phyloP scores from a whole-genome alignment of 345 rosid species.

The Hibiscus tridactylites region DNA sequence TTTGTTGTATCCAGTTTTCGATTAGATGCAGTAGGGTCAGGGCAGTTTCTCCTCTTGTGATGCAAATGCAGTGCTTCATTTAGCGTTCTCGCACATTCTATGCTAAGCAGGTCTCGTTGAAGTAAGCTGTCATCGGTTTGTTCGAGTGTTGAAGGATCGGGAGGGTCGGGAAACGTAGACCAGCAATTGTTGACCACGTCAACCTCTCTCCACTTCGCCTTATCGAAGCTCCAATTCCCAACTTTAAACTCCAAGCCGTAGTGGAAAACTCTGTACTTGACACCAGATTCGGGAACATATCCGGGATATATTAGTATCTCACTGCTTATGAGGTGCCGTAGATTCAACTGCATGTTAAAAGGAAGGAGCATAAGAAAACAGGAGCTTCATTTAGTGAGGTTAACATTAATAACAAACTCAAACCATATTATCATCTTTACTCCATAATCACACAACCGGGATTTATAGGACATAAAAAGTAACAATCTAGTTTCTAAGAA shows the following conservation, averaged over 20 bases:
- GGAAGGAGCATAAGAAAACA: background rate
- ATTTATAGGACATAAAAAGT: background rate
- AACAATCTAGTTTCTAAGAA: background rate
- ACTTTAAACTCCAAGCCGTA: slow-evolving; percentile 85
- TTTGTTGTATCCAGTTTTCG: slow-evolving; percentile 14
- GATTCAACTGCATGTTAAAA: slow-evolving; percentile 55
- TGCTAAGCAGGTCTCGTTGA: slow-evolving; percentile 75
- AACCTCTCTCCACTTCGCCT: slow-evolving; percentile 81
- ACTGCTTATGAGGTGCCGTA: slow-evolving; percentile 62
- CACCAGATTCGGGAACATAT: slow-evolving; percentile 72
- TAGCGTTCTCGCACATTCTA: slow-evolving; percentile 77
- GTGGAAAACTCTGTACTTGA: slow-evolving; percentile 80
- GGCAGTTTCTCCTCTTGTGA: slow-evolving; percentile 69
- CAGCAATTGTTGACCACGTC: slow-evolving; percentile 78
- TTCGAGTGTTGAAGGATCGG: slow-evolving; percentile 50
- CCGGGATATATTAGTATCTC: slow-evolving; percentile 88
- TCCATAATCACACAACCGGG: background rate
- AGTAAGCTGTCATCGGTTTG: slow-evolving; percentile 35
- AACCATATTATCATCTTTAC: background rate
- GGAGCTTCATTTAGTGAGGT: background rate
- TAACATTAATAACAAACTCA: background rate
- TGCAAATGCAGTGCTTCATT: slow-evolving; percentile 76
- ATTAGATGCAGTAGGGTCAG: slow-evolving; percentile 31
- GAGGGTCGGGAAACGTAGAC: slow-evolving; percentile 90
- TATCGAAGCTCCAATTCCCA: slow-evolving; percentile 95